Percentiles rank a stretch among this genome's conserved stretches.
Evolutionary conservation across 257 asterid species (phyloP).

Genomic region (Handroanthus guayacan): DNA sequence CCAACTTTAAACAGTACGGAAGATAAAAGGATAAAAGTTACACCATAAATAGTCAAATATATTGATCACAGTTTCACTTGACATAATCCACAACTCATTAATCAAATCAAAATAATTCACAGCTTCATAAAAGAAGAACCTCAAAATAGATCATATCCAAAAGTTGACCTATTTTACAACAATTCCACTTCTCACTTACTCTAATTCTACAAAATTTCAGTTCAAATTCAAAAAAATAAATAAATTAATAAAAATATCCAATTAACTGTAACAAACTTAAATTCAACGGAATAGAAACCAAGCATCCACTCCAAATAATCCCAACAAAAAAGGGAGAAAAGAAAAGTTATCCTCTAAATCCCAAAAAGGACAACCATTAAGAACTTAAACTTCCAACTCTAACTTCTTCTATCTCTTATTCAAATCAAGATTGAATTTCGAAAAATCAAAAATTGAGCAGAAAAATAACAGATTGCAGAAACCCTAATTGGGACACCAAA

Average conservation of each 20-base stretch:
- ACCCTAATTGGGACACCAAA: constrained; percentile 33
- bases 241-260: not conserved
- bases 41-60: not conserved
- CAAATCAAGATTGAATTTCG: constrained; percentile 20
- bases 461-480: constrained; percentile 21
- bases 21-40: constrained; percentile 1
- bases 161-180: not conserved
- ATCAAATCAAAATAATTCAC: constrained; percentile 18
- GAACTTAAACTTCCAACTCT: not conserved
- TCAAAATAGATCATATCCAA: constrained; percentile 21
- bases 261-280: not conserved
- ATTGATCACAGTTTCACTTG: constrained; percentile 10
- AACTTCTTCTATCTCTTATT: not conserved
- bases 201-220: constrained; percentile 7
- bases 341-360: constrained; percentile 1
- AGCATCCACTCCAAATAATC: not conserved
- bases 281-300: not conserved
- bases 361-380: not conserved
- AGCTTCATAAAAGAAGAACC: not conserved
- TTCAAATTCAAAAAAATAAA: not conserved
- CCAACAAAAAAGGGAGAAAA: not conserved
- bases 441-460: constrained; percentile 11
- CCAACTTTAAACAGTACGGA: not conserved
- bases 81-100: not conserved
- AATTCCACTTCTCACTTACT: constrained; percentile 22